Conservation (phyloP, 495 filamentous ascomycete species). For the Clavariopsis aquatica region DNA sequence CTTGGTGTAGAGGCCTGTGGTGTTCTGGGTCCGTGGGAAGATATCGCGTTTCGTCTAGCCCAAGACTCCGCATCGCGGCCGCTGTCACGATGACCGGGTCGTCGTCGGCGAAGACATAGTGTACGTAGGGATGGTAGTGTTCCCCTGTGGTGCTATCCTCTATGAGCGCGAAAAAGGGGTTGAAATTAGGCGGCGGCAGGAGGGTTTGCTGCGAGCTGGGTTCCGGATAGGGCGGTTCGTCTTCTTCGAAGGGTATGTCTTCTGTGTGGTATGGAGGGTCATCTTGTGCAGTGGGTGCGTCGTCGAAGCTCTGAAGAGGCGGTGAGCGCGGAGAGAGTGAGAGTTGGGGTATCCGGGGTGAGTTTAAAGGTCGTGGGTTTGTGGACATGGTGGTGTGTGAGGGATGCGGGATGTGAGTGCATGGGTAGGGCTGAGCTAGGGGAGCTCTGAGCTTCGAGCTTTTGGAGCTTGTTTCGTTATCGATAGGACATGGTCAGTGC, state of each 20-base stretch:
- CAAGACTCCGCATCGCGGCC: constrained; percentile 39
- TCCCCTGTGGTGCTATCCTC: constrained; percentile 57
- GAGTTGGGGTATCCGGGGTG: constrained; percentile 36
- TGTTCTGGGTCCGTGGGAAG: constrained; percentile 11
- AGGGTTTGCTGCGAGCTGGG: constrained; percentile 38
- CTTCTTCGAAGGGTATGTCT: constrained; percentile 24
- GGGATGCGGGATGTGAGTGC: constrained; percentile 36
- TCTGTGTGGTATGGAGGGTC: constrained; percentile 47
- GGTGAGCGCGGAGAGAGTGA: constrained; percentile 38
- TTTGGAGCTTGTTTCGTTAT: constrained; percentile 33
- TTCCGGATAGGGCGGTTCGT: constrained; percentile 36
- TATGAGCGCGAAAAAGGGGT: constrained; percentile 67
- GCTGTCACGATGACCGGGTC: constrained; percentile 43
- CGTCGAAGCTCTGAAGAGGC: constrained; percentile 27
- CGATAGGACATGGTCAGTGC: constrained; percentile 32
- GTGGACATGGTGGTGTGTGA: constrained; percentile 34
- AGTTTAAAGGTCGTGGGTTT: constrained; percentile 32
- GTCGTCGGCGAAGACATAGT: constrained; percentile 71
- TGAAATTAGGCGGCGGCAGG: constrained; percentile 53
- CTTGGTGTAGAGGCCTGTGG: background rate
- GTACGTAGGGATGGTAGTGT: constrained; percentile 75
- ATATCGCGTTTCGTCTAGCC: constrained; percentile 32
- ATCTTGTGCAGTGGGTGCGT: constrained; percentile 49
- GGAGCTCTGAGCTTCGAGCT: constrained; percentile 17
- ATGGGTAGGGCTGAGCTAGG: constrained; percentile 33